Percentiles rank a stretch among this genome's conserved stretches.
Evolutionary conservation across 371 early-diverging fungal species (phyloP).

Genomic region (Entomophthora muscae): DNA sequence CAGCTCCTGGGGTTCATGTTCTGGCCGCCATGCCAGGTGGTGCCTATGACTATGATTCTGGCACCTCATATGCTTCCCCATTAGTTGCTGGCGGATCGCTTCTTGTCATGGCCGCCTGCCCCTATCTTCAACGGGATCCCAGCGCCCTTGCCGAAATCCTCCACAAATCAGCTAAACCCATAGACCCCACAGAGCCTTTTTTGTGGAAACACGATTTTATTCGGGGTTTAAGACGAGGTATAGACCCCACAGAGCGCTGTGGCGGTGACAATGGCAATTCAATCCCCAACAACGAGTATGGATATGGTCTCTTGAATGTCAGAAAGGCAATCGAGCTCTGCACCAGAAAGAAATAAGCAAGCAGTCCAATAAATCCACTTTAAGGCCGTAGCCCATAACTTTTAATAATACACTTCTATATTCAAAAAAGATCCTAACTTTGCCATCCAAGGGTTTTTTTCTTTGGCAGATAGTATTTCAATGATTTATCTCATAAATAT

Average conservation of each 20-base stretch:
- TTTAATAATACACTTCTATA: too few species aligned
- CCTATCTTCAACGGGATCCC: background rate
- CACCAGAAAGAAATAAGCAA: too few species aligned
- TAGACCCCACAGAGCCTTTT: background rate
- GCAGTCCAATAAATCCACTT: too few species aligned
- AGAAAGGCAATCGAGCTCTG: background rate
- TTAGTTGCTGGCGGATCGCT: conserved; percentile 56
- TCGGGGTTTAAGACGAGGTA: too few species aligned
- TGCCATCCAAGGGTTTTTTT: too few species aligned
- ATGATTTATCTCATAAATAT: too few species aligned
- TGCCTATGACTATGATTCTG: conserved; percentile 10
- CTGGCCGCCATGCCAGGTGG: conserved; percentile 14
- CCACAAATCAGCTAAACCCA: background rate
- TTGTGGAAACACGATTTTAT: too few species aligned
- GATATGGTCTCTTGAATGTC: background rate
- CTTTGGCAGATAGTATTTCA: too few species aligned
- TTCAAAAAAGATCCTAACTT: too few species aligned
- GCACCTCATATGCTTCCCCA: conserved; percentile 56
- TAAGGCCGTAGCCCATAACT: too few species aligned
- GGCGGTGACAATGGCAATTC: background rate
- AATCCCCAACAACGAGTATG: conserved; percentile 4
- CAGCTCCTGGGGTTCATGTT: conserved; percentile 21
- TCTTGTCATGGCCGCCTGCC: conserved; percentile 3
- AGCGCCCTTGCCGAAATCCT: background rate
- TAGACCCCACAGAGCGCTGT: background rate